A percentile compares a stretch with the other conserved stretches of the same genome.
Evolutionary conservation across 2,329 filamentous ascomycete species (phyloP).

Genomic region (Pseudofabraea citricarpa): DNA sequence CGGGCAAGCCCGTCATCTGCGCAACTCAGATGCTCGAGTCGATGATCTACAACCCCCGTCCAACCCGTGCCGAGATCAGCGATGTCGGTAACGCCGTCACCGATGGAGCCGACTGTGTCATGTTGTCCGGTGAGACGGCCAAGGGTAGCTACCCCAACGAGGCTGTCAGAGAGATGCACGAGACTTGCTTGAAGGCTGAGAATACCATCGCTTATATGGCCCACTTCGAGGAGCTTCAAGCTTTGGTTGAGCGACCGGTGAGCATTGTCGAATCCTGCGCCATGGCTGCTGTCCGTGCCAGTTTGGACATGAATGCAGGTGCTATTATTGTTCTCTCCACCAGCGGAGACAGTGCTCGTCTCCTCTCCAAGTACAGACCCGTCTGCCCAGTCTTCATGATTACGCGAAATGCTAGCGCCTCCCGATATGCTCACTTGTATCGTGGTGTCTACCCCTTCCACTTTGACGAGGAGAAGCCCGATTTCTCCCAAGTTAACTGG

Average conservation of each 20-base stretch:
- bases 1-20: constrained; percentile 97
- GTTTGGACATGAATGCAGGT: constrained; percentile 91
- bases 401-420: constrained; percentile 77
- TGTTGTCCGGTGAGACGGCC: constrained; percentile 98
- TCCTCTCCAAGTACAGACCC: constrained; percentile 96
- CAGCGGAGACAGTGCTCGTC: constrained; percentile 88
- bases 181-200: constrained; percentile 94
- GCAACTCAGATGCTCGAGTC: constrained; percentile 99
- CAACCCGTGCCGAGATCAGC: constrained; percentile 95
- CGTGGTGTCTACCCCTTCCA: constrained; percentile 97
- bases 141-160: constrained; percentile 94
- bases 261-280: constrained; percentile 89
- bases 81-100: constrained; percentile 98
- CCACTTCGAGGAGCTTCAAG: constrained; percentile 92
- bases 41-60: constrained; percentile 99
- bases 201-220: constrained; percentile 96
- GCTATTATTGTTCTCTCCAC: constrained; percentile 96
- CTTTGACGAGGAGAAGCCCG: constrained; percentile 88
- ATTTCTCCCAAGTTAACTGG: constrained; percentile 91
- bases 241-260: constrained; percentile 76
- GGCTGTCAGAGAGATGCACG: constrained; percentile 96
- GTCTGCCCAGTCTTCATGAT: constrained; percentile 99
- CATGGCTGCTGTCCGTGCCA: constrained; percentile 94
- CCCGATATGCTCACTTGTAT: constrained; percentile 91
- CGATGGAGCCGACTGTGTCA: constrained; percentile 97